A percentile compares a stretch with the other conserved stretches of the same genome.
Conservation (phyloP, 208 protist genomes). For the Herpetomonas samuelpessoai region DNA sequence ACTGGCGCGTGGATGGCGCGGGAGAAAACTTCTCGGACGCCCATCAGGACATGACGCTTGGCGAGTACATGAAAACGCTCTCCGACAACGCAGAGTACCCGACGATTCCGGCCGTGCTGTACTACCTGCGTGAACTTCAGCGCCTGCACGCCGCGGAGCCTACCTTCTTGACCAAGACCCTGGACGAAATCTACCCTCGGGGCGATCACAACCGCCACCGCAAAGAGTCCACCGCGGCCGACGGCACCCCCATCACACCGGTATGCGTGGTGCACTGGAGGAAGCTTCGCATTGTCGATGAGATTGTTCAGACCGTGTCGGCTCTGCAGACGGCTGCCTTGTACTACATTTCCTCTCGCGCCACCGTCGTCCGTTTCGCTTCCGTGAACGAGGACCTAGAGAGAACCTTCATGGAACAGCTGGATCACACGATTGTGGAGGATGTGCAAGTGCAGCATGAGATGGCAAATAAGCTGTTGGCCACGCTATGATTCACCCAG, state of each 20-base stretch:
- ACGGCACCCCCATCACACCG: slow-evolving; percentile 4
- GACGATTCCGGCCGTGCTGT: slow-evolving; percentile 39
- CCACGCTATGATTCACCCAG: no score
- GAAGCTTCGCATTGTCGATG: slow-evolving; percentile 45
- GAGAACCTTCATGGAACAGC: slow-evolving; percentile 30
- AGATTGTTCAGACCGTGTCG: slow-evolving; percentile 27
- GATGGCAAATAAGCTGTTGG: slow-evolving; percentile 32
- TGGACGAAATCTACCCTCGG: slow-evolving; percentile 13
- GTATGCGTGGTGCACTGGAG: slow-evolving; percentile 54
- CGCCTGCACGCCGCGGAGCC: slow-evolving; percentile 26
- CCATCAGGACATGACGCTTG: slow-evolving; percentile 20
- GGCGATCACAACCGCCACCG: no score
- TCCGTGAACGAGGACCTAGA: slow-evolving; percentile 24
- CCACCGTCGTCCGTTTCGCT: slow-evolving; percentile 22
- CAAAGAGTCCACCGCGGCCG: slow-evolving; percentile 10
- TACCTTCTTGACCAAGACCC: slow-evolving; percentile 28
- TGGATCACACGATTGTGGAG: slow-evolving; percentile 23
- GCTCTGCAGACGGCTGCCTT: slow-evolving; percentile 29
- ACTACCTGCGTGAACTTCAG: slow-evolving; percentile 37
- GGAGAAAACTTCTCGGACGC: neutral
- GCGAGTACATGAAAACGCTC: slow-evolving; percentile 43
- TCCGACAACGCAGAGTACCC: slow-evolving; percentile 40
- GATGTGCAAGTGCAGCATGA: slow-evolving; percentile 22
- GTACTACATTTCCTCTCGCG: slow-evolving; percentile 27
- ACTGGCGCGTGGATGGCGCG: neutral